phyloP scores from a whole-genome alignment of 2,329 filamentous ascomycete species.

The Fusarium praegraminearum region DNA sequence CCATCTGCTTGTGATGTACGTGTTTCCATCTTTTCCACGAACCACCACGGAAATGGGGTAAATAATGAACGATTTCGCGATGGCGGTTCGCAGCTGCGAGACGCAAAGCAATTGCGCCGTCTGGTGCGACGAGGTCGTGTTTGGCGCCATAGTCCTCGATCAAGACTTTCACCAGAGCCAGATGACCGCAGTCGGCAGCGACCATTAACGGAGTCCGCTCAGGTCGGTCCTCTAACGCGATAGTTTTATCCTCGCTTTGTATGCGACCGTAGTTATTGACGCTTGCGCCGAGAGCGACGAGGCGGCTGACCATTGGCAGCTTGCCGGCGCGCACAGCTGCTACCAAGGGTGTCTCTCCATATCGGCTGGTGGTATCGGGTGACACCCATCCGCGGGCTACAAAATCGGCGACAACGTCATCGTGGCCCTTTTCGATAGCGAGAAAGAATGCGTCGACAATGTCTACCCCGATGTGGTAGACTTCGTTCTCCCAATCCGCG shows the following conservation, averaged over 20 bases:
- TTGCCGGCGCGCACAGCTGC: slow-evolving; percentile 51
- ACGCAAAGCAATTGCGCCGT: slow-evolving; percentile 60
- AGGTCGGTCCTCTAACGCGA: slow-evolving; percentile 32
- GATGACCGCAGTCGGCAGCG: slow-evolving; percentile 56
- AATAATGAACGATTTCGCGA: slow-evolving; percentile 57
- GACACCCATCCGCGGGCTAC: slow-evolving; percentile 53
- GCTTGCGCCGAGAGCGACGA: slow-evolving; percentile 53
- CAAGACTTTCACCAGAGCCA: slow-evolving; percentile 57
- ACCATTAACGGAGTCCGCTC: slow-evolving; percentile 59
- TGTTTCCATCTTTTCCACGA: slow-evolving; percentile 54
- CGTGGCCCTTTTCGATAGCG: slow-evolving; percentile 46
- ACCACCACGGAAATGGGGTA: slow-evolving; percentile 56
- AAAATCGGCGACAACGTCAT: slow-evolving; percentile 49
- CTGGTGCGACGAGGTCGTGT: slow-evolving; percentile 58
- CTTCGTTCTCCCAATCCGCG: slow-evolving; percentile 13
- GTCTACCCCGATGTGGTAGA: slow-evolving; percentile 35
- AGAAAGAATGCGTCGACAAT: slow-evolving; percentile 50
- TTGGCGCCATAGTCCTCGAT: slow-evolving; percentile 57
- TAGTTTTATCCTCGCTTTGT: neutral
- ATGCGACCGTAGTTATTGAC: slow-evolving; percentile 48
- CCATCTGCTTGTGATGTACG: slow-evolving; percentile 50
- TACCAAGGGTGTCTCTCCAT: slow-evolving; percentile 53
- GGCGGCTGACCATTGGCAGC: slow-evolving; percentile 50
- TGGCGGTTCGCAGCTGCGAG: slow-evolving; percentile 58
- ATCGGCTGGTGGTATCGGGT: slow-evolving; percentile 51